Evolutionary conservation across 1,284 basidiomycete genomes (phyloP).

Genomic region (Boletus hoseneyae): DNA sequence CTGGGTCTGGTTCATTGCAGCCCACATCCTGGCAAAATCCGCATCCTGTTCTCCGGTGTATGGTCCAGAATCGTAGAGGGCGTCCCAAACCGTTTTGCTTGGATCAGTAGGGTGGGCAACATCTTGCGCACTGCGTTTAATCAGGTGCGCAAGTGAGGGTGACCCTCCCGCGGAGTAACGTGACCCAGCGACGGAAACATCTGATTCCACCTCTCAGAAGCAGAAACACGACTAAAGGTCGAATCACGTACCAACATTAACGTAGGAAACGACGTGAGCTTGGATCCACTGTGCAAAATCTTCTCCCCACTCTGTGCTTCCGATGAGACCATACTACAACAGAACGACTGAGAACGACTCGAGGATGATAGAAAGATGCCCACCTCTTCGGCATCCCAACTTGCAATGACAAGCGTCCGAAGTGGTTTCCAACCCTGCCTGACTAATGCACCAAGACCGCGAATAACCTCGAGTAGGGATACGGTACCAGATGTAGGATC

Average conservation of each 20-base stretch:
- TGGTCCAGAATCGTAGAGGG: conserved; percentile 53
- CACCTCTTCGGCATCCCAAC: conserved; percentile 93
- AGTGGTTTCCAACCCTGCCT: conserved; percentile 85
- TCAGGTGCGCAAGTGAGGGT: conserved; percentile 77
- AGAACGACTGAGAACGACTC: conserved; percentile 1
- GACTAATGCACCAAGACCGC: conserved; percentile 75
- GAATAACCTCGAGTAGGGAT: conserved; percentile 79
- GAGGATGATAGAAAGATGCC: conserved; percentile 3
- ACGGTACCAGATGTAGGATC: conserved; percentile 91
- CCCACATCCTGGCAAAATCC: conserved; percentile 32
- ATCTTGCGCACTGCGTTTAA: conserved; percentile 64
- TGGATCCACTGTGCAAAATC: conserved; percentile 83
- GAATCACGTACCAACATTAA: conserved; percentile 66
- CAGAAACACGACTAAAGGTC: background rate
- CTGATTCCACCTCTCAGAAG: conserved; percentile 30
- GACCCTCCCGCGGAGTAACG: conserved; percentile 54
- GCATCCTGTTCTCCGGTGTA: conserved; percentile 38
- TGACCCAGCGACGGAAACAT: conserved; percentile 68
- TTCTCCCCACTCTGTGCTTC: conserved; percentile 85
- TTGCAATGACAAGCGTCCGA: conserved; percentile 84
- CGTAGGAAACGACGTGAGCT: conserved; percentile 79
- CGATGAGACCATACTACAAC: conserved; percentile 76
- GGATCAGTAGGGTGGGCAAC: conserved; percentile 62
- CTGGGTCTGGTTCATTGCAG: conserved; percentile 23
- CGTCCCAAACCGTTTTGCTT: conserved; percentile 64